These are phyloP conservation scores for Boletus speciosus DNA, from an alignment of 768 basidiomycete genomes.

Conservation along the genomic window DNA sequence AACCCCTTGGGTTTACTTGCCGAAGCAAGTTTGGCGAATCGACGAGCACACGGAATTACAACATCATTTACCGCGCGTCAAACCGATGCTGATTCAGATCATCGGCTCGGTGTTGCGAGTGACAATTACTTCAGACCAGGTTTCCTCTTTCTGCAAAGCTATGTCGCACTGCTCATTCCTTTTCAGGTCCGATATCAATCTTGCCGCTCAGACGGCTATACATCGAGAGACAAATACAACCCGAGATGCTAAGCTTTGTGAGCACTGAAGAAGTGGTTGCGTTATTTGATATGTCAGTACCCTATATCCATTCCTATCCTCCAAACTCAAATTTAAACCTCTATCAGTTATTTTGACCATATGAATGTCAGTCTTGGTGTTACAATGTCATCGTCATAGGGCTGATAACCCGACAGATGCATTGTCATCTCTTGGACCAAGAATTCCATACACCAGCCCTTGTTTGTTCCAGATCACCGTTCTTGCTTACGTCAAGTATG, in stretches of 20 bases:
- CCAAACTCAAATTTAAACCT: conserved; percentile 2
- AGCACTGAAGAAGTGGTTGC: conserved; percentile 86
- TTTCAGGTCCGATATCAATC: conserved; percentile 80
- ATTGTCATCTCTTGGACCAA: conserved; percentile 76
- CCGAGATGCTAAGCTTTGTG: conserved; percentile 90
- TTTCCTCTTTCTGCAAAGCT: conserved; percentile 27
- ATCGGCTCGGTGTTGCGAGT: conserved; percentile 74
- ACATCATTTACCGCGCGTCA: conserved; percentile 40
- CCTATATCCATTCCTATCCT: neutral
- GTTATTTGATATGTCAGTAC: conserved; percentile 81
- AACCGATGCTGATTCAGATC: conserved; percentile 36
- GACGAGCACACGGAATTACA: conserved; percentile 52
- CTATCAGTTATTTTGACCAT: conserved; percentile 66
- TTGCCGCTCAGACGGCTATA: conserved; percentile 76
- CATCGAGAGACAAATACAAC: conserved; percentile 87
- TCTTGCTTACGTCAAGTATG: conserved; percentile 88
- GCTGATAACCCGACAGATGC: conserved; percentile 47
- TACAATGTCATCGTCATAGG: neutral
- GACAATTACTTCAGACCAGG: conserved; percentile 92
- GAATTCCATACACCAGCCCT: conserved; percentile 93
- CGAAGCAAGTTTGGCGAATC: conserved; percentile 80
- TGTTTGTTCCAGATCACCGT: conserved; percentile 92
- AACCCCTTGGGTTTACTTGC: conserved; percentile 92
- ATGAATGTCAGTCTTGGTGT: conserved; percentile 53
- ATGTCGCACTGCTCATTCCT: conserved; percentile 3